Conservation (phyloP, 108 stramenopile genomes). For the Cyclostephanos invisitatus region DNA sequence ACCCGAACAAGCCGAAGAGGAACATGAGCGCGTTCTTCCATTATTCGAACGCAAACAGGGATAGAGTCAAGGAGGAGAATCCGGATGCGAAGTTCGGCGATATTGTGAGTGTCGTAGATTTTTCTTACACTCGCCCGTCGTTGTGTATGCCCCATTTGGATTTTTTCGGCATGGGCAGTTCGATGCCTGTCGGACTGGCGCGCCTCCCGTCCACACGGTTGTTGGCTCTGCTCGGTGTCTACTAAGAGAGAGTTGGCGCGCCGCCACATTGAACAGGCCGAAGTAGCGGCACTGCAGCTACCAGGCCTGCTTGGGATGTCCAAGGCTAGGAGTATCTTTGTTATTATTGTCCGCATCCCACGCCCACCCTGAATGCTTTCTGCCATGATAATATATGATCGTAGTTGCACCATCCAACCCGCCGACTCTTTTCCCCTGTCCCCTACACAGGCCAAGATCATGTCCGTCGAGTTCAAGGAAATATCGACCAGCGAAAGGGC, state of each 20-base stretch:
- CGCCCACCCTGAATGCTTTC: background rate
- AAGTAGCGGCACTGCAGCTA: too few species aligned
- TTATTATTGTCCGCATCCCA: background rate
- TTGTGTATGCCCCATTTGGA: constrained; percentile 66
- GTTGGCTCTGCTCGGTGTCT: too few species aligned
- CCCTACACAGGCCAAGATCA: constrained; percentile 49
- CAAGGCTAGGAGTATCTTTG: background rate
- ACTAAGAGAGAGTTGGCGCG: too few species aligned
- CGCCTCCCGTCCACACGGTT: too few species aligned
- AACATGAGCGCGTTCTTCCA: constrained; percentile 86
- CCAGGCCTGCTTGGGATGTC: too few species aligned
- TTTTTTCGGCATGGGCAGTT: constrained; percentile 85
- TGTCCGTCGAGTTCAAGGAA: constrained; percentile 37
- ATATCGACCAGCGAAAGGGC: constrained; percentile 14
- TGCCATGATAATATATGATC: too few species aligned
- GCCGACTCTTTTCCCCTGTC: constrained; percentile 11
- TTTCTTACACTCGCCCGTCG: constrained; percentile 30
- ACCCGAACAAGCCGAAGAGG: constrained; percentile 68
- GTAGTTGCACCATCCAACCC: constrained; percentile 1
- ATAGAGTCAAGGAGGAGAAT: constrained; percentile 69
- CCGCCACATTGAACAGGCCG: constrained; percentile 28
- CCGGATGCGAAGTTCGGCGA: constrained; percentile 82
- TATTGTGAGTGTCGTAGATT: constrained; percentile 79
- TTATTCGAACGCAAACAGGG: constrained; percentile 64
- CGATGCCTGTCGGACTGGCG: background rate